Evolutionary conservation across 495 filamentous ascomycete genomes (phyloP), one percentile per base, ranked within the genome.

Genomic region (Niebla homalea): DNA sequence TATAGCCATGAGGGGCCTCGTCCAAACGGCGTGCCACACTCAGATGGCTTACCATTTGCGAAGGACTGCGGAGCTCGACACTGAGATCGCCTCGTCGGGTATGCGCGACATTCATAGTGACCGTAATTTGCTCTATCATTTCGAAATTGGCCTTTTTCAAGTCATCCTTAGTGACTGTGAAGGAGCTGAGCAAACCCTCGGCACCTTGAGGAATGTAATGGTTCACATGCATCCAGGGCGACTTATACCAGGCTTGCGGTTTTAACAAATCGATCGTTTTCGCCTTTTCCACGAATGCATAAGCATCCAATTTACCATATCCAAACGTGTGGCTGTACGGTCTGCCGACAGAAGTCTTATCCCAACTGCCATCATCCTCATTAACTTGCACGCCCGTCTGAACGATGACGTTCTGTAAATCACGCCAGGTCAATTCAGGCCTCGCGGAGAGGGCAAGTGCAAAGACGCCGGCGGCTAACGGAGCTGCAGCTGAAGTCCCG

Each of bases 51-150:
- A 90, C 67, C 37, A 96, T 63, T 19, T 86, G 85, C 44, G 78
- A 71, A 0, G 92, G 92, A 51, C 86, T 92, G 57, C 87, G 81
- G 32, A 98, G 66, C 60, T 98, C 92, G 46, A 96, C 92, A 60
- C 85, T 94, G 32, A 98, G 63, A 63, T 98, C 92, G 18, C 92
- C 92, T 53, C 92, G 84, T 49, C 80, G 78, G 7, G 76, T 80
- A 56, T 98, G 92, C 48, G 81, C 74, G 40, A 95, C 73, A 59
- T 98, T 98, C 90, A 97, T 98, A 2, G 89, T 97, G 41, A 98
- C 81, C 32, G 89, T 95, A 49, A 98, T 83, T 68, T 98, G 92
- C 65, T 98, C 92, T 16, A 98, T 56, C 10, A 81, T 74, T 58
- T 80, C 84, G 10, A 98, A 64, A 60, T 98, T 98, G 42, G 90